Evolutionary conservation across 345 rosid species (phyloP).

Genomic region (Heritiera fomes): DNA sequence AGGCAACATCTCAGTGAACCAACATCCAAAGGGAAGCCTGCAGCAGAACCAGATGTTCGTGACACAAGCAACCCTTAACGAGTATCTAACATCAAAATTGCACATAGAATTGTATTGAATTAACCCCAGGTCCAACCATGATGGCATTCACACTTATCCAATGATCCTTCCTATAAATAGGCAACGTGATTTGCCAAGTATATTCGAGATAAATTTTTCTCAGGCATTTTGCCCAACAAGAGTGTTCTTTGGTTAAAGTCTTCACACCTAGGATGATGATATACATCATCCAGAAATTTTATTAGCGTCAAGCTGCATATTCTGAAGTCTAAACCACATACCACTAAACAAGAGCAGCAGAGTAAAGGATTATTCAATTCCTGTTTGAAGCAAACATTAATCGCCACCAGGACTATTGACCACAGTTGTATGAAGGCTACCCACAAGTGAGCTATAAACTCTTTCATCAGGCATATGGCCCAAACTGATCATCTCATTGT

Average conservation of each 20-base stretch:
- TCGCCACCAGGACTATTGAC: neutral
- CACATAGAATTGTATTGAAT: neutral
- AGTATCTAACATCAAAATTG: neutral
- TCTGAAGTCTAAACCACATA: neutral
- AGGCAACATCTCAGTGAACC: neutral
- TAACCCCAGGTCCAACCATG: neutral
- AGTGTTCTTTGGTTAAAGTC: neutral
- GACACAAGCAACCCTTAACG: neutral
- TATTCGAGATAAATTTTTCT: too few species aligned
- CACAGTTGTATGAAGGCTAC: slow-evolving; percentile 51
- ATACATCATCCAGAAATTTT: neutral
- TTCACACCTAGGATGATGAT: neutral
- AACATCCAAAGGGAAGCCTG: neutral
- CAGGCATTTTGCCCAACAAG: neutral
- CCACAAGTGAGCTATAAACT: slow-evolving; percentile 69
- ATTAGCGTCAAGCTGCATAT: slow-evolving; percentile 1
- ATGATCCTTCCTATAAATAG: neutral
- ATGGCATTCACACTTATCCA: neutral
- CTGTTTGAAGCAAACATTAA: slow-evolving; percentile 29
- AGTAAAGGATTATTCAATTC: neutral
- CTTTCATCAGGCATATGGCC: slow-evolving; percentile 67
- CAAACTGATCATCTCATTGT: slow-evolving; percentile 62
- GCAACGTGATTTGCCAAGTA: neutral
- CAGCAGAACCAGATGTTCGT: too few species aligned
- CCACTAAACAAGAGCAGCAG: neutral